A percentile compares a stretch with the other conserved stretches of the same genome.
Conservation (phyloP, 306 rosid species). For the Quercus parvula region DNA sequence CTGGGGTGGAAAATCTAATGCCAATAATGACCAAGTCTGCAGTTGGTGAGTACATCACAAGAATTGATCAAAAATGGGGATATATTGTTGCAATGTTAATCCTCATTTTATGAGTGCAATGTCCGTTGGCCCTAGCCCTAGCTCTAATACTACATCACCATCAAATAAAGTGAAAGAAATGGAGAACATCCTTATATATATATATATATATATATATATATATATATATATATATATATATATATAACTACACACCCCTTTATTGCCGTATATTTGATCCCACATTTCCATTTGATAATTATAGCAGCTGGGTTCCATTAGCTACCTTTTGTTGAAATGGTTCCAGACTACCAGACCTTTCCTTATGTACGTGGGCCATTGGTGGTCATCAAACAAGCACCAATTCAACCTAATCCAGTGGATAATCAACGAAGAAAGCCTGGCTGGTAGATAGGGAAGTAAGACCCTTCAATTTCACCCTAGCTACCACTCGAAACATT, state of each 20-base stretch:
- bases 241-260: neutral
- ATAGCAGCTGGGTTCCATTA: neutral
- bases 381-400: neutral
- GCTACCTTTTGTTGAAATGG: neutral
- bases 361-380: neutral
- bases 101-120: slow-evolving; percentile 24
- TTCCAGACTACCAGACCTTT: neutral
- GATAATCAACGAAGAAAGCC: neutral
- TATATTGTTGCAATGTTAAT: neutral
- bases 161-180: neutral
- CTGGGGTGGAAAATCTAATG: slow-evolving; percentile 16
- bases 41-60: slow-evolving; percentile 32
- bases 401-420: neutral
- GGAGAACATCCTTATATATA: neutral
- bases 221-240: neutral
- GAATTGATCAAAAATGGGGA: slow-evolving; percentile 5
- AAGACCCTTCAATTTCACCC: no score
- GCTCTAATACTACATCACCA: neutral
- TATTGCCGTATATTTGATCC: neutral
- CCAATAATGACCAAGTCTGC: slow-evolving; percentile 25
- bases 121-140: neutral
- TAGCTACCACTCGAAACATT: no score
- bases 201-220: no score
- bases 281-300: neutral
- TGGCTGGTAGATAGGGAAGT: neutral